A percentile compares a stretch with the other conserved stretches of the same genome.
Conservation (phyloP, 169 alveolate genomes). For the Theileria sp. region DNA sequence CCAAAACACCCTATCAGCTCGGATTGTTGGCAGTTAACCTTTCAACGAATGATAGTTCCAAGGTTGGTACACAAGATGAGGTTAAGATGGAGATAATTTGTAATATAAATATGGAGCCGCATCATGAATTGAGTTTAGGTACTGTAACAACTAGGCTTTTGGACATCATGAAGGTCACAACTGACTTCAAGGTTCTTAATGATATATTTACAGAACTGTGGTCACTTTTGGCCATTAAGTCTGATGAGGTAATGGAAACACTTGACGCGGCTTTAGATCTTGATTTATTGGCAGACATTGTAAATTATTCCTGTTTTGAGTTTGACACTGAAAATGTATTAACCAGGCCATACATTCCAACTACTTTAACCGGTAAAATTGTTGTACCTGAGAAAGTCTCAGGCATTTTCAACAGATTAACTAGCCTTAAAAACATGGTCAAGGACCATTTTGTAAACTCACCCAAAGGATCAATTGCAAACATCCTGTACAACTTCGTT, state of each 20-base stretch:
- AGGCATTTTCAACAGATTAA: not conserved
- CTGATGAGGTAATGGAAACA: conserved; percentile 19
- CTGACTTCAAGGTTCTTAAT: conserved; percentile 7
- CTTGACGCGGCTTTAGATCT: conserved; percentile 23
- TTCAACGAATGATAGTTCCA: not conserved
- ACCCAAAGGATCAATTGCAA: conserved; percentile 11
- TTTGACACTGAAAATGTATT: not conserved
- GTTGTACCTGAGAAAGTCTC: not conserved
- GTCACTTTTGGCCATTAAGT: conserved; percentile 40
- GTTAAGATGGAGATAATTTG: conserved; percentile 1
- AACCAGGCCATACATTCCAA: not conserved
- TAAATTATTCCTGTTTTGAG: conserved; percentile 21
- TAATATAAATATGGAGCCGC: conserved; percentile 26
- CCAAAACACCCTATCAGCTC: conserved; percentile 7
- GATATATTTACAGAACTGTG: conserved; percentile 46
- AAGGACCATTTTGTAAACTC: not conserved
- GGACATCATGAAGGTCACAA: not conserved
- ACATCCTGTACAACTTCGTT: not conserved
- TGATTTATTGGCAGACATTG: conserved; percentile 24
- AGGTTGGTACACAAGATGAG: not conserved
- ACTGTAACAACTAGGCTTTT: conserved; percentile 15
- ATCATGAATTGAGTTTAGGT: conserved; percentile 17
- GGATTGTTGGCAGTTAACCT: conserved; percentile 14
- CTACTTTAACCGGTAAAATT: not conserved
- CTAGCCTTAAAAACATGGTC: not conserved